A percentile compares a stretch with the other conserved stretches of the same genome.
These are phyloP conservation scores for Citrus maxima DNA, from an alignment of 345 rosid species.

Conservation along the genomic window DNA sequence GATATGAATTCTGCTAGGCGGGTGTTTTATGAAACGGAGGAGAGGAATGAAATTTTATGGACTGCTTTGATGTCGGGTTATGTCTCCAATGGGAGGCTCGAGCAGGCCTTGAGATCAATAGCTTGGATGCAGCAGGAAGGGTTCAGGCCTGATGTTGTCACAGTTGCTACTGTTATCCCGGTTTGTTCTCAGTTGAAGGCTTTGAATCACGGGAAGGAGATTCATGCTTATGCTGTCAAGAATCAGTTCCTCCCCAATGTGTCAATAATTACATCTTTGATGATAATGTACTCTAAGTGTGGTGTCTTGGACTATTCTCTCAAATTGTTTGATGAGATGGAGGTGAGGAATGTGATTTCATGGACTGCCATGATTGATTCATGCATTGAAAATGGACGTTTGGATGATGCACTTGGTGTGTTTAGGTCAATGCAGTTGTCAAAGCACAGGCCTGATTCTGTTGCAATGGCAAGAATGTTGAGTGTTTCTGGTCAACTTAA, in stretches of 20 bases:
- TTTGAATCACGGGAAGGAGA: constrained; percentile 72
- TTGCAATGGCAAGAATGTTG: constrained; percentile 62
- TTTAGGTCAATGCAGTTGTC: constrained; percentile 71
- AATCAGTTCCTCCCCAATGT: constrained; percentile 69
- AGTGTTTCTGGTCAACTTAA: constrained; percentile 49
- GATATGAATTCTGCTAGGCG: constrained; percentile 64
- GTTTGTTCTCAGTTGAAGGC: constrained; percentile 69
- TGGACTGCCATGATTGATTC: constrained; percentile 82
- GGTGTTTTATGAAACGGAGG: constrained; percentile 58
- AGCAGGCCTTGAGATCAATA: constrained; percentile 81
- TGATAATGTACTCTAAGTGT: constrained; percentile 84
- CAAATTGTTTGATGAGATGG: constrained; percentile 55
- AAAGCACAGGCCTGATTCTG: constrained; percentile 69
- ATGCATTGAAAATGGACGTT: constrained; percentile 36
- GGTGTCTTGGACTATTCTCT: constrained; percentile 46
- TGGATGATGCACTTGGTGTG: constrained; percentile 36
- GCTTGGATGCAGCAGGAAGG: constrained; percentile 98
- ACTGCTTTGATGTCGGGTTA: constrained; percentile 89
- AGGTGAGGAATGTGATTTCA: constrained; percentile 52
- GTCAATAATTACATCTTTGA: constrained; percentile 64
- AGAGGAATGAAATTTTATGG: constrained; percentile 80
- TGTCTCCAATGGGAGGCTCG: constrained; percentile 63
- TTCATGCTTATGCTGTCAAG: constrained; percentile 80
- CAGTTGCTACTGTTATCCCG: constrained; percentile 71
- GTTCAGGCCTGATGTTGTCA: constrained; percentile 67